Percentiles rank a stretch among this genome's conserved stretches.
These are phyloP conservation scores for Cylindrodendrum hubeiense DNA, from an alignment of 2,329 filamentous ascomycete genomes.

Conservation along the genomic window DNA sequence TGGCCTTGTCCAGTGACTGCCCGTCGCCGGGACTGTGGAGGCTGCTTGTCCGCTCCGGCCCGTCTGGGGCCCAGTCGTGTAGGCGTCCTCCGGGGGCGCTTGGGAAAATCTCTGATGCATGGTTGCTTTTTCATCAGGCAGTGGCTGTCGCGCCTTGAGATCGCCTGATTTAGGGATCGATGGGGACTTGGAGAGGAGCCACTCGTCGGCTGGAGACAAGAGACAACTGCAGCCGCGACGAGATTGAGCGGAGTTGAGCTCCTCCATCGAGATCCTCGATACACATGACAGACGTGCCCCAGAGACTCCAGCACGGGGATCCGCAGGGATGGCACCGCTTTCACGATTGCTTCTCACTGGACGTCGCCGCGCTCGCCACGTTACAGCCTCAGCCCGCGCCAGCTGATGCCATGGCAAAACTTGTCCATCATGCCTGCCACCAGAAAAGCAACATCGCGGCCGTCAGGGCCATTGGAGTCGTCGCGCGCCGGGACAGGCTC, in stretches of 20 bases:
- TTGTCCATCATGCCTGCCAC: conserved; percentile 6
- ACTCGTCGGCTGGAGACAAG: conserved; percentile 26
- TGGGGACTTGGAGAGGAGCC: neutral
- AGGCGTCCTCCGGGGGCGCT: conserved; percentile 26
- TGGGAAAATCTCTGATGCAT: conserved; percentile 9
- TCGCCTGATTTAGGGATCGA: conserved; percentile 32
- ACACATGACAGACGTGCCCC: neutral
- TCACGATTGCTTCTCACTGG: conserved; percentile 7
- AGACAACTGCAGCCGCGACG: conserved; percentile 18
- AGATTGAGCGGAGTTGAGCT: conserved; percentile 4
- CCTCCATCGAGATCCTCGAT: neutral
- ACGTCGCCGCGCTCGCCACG: conserved; percentile 1
- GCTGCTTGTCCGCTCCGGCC: conserved; percentile 4
- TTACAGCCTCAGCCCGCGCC: conserved; percentile 4
- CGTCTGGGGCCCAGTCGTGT: neutral
- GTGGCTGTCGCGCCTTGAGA: conserved; percentile 29
- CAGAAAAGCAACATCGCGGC: neutral
- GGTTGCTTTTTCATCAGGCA: conserved; percentile 38
- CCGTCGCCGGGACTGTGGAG: neutral
- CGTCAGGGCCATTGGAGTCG: neutral
- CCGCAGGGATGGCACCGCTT: neutral
- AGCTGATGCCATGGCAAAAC: conserved; percentile 18
- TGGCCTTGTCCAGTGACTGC: neutral
- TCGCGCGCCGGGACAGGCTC: neutral
- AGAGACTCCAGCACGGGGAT: neutral